These are phyloP conservation scores for Acaromyces ingoldii DNA, from an alignment of 1,284 basidiomycete species.

Conservation along the genomic window DNA sequence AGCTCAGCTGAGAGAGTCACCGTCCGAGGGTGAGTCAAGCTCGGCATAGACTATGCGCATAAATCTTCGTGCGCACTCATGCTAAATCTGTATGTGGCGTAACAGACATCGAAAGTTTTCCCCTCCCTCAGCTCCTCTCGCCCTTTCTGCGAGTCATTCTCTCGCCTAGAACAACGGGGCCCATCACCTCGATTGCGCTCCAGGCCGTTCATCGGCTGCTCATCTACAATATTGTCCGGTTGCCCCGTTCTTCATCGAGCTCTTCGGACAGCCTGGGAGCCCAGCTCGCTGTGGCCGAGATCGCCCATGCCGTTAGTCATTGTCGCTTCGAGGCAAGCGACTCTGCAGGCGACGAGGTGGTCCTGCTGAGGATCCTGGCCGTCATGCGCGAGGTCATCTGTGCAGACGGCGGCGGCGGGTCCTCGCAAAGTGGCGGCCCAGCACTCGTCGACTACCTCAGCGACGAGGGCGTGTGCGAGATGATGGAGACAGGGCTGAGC, in stretches of 20 bases:
- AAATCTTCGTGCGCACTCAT: not conserved
- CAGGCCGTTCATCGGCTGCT: constrained; percentile 83
- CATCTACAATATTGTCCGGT: constrained; percentile 66
- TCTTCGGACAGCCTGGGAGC: constrained; percentile 13
- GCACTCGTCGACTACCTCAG: constrained; percentile 51
- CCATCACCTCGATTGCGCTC: constrained; percentile 84
- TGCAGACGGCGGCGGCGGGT: constrained; percentile 55
- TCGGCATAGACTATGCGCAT: not conserved
- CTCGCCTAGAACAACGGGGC: constrained; percentile 85
- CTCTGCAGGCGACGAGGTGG: constrained; percentile 77
- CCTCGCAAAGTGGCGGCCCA: not conserved
- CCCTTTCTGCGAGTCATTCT: constrained; percentile 84
- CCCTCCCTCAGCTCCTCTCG: constrained; percentile 29
- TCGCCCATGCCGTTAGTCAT: constrained; percentile 83
- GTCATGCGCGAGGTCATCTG: constrained; percentile 74
- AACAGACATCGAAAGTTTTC: constrained; percentile 23
- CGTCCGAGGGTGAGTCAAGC: constrained; percentile 71
- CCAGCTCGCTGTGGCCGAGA: constrained; percentile 65
- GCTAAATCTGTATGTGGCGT: not conserved
- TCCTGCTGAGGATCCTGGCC: constrained; percentile 82
- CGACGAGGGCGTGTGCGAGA: constrained; percentile 93
- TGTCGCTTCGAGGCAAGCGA: constrained; percentile 98
- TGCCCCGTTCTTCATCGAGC: constrained; percentile 5
- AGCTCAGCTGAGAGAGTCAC: constrained; percentile 65
- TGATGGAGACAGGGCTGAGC: constrained; percentile 94